Percentiles rank a stretch among this genome's conserved stretches.
These are phyloP conservation scores for Cladobotryum protrusum DNA, from an alignment of 2,329 filamentous ascomycete genomes.

Conservation along the genomic window DNA sequence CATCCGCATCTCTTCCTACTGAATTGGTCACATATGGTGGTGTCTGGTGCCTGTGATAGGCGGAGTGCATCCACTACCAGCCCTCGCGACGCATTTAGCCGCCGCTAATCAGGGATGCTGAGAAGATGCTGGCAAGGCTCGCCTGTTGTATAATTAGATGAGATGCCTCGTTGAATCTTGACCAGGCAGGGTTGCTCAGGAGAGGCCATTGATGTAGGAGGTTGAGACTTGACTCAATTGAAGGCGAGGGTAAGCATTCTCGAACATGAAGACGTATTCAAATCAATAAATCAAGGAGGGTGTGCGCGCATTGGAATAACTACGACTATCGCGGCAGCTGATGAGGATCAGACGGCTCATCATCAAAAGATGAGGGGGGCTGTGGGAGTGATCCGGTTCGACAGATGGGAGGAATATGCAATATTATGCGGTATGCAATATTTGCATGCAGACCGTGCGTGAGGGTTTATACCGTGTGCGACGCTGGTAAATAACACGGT, in stretches of 20 bases:
- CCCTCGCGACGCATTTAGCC: constrained; percentile 9
- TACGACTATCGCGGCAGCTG: background rate
- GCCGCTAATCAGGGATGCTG: constrained; percentile 11
- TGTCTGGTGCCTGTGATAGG: constrained; percentile 10
- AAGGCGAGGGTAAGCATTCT: no score
- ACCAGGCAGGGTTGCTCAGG: background rate
- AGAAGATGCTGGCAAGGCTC: constrained; percentile 2
- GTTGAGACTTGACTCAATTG: no score
- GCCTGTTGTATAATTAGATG: background rate
- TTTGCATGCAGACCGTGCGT: constrained; percentile 2
- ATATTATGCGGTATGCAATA: constrained; percentile 1
- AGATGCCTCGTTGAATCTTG: no score
- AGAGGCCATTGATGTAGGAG: background rate
- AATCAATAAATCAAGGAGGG: no score
- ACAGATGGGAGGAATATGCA: constrained; percentile 6
- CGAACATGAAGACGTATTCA: no score
- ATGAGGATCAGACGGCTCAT: background rate
- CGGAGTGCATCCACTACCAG: constrained; percentile 7
- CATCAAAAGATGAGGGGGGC: background rate
- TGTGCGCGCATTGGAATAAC: no score
- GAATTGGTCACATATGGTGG: constrained; percentile 6
- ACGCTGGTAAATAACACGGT: constrained; percentile 1
- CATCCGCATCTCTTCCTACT: constrained; percentile 9
- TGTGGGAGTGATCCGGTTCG: constrained; percentile 10
- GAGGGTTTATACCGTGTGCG: constrained; percentile 2